Evolutionary conservation across 352 stramenopile genomes (phyloP).

Genomic region (Halophytophthora polymorphica): DNA sequence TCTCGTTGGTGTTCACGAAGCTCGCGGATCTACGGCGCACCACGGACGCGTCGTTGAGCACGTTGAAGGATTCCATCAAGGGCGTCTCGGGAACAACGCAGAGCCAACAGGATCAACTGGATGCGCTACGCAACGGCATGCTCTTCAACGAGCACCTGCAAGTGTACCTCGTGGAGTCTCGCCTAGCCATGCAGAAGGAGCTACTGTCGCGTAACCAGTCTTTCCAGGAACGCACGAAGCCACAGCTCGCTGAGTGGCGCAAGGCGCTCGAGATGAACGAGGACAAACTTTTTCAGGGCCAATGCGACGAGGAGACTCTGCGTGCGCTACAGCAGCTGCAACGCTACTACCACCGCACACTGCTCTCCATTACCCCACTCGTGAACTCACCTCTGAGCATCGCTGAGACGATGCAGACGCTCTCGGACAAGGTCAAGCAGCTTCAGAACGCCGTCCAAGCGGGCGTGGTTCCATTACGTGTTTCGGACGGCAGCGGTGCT

Average conservation of each 20-base stretch:
- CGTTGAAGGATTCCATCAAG: conserved; percentile 50
- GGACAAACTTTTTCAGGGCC: conserved; percentile 52
- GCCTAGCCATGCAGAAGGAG: conserved; percentile 67
- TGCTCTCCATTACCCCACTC: conserved; percentile 54
- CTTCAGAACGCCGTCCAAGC: conserved; percentile 48
- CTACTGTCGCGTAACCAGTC: conserved; percentile 64
- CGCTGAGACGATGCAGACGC: conserved; percentile 49
- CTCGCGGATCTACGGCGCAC: conserved; percentile 62
- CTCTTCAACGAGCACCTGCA: conserved; percentile 58
- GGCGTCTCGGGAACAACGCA: conserved; percentile 33
- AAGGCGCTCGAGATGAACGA: conserved; percentile 58
- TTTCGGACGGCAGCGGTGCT: conserved; percentile 9
- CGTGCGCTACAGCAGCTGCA: conserved; percentile 63
- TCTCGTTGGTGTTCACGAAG: conserved; percentile 82
- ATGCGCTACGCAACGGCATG: conserved; percentile 45
- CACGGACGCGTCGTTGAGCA: conserved; percentile 56
- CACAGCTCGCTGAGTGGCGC: conserved; percentile 63
- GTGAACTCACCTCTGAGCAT: conserved; percentile 60
- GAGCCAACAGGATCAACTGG: conserved; percentile 49
- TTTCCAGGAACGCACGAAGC: conserved; percentile 64
- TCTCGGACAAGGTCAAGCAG: conserved; percentile 57
- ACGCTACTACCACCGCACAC: conserved; percentile 55
- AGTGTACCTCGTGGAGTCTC: conserved; percentile 49
- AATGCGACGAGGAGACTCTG: conserved; percentile 56
- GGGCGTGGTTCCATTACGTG: conserved; percentile 34